Conservation (phyloP, 176 grass and related monocot species). For the Olyra latifolia region DNA sequence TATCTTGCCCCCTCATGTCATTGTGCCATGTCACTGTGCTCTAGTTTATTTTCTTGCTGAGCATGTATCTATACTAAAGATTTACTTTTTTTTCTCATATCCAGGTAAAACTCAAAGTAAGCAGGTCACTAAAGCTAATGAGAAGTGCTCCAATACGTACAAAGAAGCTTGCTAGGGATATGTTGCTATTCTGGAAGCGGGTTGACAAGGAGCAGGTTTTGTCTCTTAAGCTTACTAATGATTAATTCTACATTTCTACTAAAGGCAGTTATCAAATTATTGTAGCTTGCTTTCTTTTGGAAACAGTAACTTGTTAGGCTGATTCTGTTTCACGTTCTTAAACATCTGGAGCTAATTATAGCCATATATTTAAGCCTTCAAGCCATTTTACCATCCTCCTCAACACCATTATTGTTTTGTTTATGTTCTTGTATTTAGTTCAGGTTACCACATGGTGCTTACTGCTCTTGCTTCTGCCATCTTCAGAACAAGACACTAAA, state of each 20-base stretch:
- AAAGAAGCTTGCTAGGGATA: constrained; percentile 91
- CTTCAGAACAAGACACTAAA: not conserved
- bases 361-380: not conserved
- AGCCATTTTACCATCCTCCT: constrained; percentile 4
- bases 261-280: constrained; percentile 6
- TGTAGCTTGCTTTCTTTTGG: not conserved
- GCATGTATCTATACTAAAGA: constrained; percentile 8
- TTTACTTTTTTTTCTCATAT: constrained; percentile 46
- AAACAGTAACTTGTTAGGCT: not conserved
- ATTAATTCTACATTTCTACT: not conserved
- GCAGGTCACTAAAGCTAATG: constrained; percentile 93
- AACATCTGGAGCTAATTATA: constrained; percentile 14
- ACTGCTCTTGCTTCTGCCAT: not conserved
- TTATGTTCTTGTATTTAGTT: not conserved
- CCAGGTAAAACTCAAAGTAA: constrained; percentile 95
- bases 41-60: constrained; percentile 29
- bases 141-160: constrained; percentile 86
- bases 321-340: not conserved
- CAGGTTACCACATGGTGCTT: constrained; percentile 9
- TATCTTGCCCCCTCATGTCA: constrained; percentile 8
- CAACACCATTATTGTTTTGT: not conserved
- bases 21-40: constrained; percentile 34
- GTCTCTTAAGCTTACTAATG: not conserved
- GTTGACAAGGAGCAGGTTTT: constrained; percentile 98
- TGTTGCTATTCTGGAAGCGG: constrained; percentile 98